Conservation (phyloP, 352 stramenopile genomes). For the Phytophthora nicotianae region DNA sequence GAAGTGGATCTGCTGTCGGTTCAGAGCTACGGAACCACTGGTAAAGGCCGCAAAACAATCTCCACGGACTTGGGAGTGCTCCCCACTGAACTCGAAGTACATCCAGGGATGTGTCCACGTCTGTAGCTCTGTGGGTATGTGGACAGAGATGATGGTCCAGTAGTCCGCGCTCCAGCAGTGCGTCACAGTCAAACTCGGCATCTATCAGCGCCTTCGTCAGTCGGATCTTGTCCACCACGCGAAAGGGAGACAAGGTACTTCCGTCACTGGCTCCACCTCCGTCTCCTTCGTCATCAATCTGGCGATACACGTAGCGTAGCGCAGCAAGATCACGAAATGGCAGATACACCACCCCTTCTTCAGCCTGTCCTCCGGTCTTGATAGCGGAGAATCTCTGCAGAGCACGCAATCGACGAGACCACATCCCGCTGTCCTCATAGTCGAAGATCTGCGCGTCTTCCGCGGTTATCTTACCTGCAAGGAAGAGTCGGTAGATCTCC, state of each 20-base stretch:
- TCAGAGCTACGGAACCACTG: neutral
- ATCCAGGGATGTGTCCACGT: conserved; percentile 74
- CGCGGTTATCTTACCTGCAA: conserved; percentile 58
- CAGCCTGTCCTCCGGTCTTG: neutral
- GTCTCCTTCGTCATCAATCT: conserved; percentile 53
- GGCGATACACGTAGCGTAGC: conserved; percentile 71
- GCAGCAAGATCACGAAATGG: conserved; percentile 55
- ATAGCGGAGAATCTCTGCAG: conserved; percentile 39
- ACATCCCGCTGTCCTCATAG: conserved; percentile 61
- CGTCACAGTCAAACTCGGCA: conserved; percentile 73
- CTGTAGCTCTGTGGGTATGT: conserved; percentile 63
- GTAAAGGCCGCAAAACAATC: conserved; percentile 24
- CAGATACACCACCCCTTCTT: conserved; percentile 41
- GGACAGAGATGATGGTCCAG: conserved; percentile 61
- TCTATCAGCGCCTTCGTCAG: conserved; percentile 77
- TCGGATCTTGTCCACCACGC: conserved; percentile 77
- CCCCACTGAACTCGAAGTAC: conserved; percentile 64
- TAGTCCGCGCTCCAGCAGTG: conserved; percentile 53
- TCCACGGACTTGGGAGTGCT: conserved; percentile 33
- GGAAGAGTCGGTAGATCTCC: conserved; percentile 74
- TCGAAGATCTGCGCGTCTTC: conserved; percentile 74
- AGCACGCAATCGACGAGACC: conserved; percentile 67
- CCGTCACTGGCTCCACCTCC: conserved; percentile 19
- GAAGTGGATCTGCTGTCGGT: conserved; percentile 47
- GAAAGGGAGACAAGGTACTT: conserved; percentile 57